phyloP scores from a whole-genome alignment of 73 alveolate species.

The Paramecium biaurelia region DNA sequence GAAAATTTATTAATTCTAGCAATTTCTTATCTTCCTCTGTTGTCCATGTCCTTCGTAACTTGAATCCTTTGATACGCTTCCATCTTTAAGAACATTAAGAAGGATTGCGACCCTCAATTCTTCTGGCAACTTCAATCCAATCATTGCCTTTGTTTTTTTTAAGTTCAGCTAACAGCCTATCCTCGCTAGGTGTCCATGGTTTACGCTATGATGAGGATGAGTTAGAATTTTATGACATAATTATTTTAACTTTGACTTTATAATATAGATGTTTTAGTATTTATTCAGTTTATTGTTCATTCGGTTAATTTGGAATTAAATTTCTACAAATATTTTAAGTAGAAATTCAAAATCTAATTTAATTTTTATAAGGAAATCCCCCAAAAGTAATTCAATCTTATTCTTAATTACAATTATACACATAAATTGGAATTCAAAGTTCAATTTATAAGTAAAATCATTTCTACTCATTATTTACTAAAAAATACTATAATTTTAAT shows the following conservation, averaged over 20 bases:
- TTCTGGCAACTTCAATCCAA: conserved; percentile 58
- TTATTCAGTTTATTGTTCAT: not conserved
- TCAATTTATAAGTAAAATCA: too few species aligned
- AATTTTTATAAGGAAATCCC: too few species aligned
- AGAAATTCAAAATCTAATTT: too few species aligned
- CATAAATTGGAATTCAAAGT: too few species aligned
- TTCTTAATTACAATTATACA: too few species aligned
- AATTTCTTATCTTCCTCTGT: conserved; percentile 38
- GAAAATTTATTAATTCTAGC: not conserved
- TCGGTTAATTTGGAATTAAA: not conserved
- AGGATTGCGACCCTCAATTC: conserved; percentile 58
- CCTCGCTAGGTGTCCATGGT: conserved; percentile 58
- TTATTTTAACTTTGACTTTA: not conserved
- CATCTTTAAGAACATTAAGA: conserved; percentile 61
- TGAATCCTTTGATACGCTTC: conserved; percentile 59
- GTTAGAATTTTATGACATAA: not conserved
- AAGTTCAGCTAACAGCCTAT: conserved; percentile 25
- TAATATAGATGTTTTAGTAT: not conserved
- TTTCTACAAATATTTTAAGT: not conserved
- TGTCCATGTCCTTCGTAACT: conserved; percentile 60
- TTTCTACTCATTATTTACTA: not conserved
- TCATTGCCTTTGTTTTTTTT: not conserved
- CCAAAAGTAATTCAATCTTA: too few species aligned
- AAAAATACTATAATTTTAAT: not conserved
- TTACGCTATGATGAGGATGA: not conserved